These are phyloP conservation scores for Ulmus americana DNA, from an alignment of 331 rosid genomes.

Conservation along the genomic window DNA sequence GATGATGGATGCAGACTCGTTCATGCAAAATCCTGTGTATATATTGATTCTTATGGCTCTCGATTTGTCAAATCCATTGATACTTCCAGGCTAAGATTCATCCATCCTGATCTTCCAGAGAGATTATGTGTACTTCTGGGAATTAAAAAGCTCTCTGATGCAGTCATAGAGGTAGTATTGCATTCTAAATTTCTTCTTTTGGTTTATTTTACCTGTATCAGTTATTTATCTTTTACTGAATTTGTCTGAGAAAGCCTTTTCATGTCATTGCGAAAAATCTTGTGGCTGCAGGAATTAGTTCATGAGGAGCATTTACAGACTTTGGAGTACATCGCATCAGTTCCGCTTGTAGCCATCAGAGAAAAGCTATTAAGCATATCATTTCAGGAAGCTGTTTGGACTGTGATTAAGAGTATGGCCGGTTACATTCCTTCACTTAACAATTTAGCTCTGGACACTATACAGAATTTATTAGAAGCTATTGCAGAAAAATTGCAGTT, in stretches of 20 bases:
- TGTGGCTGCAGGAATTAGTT: slow-evolving; percentile 66
- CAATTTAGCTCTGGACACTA: slow-evolving; percentile 36
- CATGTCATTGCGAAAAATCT: slow-evolving; percentile 23
- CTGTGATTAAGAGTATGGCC: slow-evolving; percentile 64
- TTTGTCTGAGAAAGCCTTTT: slow-evolving; percentile 12
- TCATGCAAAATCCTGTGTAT: slow-evolving; percentile 72
- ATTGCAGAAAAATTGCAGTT: slow-evolving; percentile 75
- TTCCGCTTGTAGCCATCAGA: slow-evolving; percentile 51
- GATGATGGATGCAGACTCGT: slow-evolving; percentile 96
- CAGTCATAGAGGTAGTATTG: slow-evolving; percentile 68
- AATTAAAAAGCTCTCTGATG: slow-evolving; percentile 71
- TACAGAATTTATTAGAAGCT: slow-evolving; percentile 46
- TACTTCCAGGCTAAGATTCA: slow-evolving; percentile 75
- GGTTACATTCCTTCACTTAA: slow-evolving; percentile 53
- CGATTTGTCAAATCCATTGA: slow-evolving; percentile 72
- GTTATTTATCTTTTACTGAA: not conserved
- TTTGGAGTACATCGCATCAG: slow-evolving; percentile 50
- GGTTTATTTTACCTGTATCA: not conserved
- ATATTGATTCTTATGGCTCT: slow-evolving; percentile 84
- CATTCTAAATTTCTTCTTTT: slow-evolving; percentile 17
- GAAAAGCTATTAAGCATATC: slow-evolving; percentile 68
- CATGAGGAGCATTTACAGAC: slow-evolving; percentile 48
- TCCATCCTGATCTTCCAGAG: slow-evolving; percentile 84
- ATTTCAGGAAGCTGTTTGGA: slow-evolving; percentile 78
- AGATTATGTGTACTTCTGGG: slow-evolving; percentile 64